These are phyloP conservation scores for Ogataea sp. DNA, from an alignment of 805 yeast genomes.

Conservation along the genomic window DNA sequence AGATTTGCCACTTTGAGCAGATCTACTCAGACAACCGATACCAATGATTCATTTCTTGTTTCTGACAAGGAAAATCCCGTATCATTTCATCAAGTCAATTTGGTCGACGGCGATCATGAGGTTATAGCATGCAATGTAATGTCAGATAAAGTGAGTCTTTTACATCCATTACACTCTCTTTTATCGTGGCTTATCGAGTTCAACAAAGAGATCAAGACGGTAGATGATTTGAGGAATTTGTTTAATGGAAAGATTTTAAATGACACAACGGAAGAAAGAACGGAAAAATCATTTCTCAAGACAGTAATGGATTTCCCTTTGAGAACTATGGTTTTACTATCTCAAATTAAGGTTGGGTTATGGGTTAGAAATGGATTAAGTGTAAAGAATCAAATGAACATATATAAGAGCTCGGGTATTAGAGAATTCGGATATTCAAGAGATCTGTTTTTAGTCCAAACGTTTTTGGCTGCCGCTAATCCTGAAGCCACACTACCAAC, in stretches of 20 bases:
- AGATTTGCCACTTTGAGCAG: neutral
- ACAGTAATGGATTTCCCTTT: slow-evolving; percentile 65
- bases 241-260: neutral
- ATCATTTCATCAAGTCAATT: slow-evolving; percentile 10
- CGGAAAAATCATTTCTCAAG: neutral
- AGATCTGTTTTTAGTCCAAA: slow-evolving; percentile 69
- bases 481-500: slow-evolving; percentile 52
- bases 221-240: slow-evolving; percentile 13
- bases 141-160: slow-evolving; percentile 49
- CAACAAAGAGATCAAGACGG: slow-evolving; percentile 21
- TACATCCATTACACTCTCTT: slow-evolving; percentile 76
- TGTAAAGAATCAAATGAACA: slow-evolving; percentile 67
- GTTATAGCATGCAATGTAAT: slow-evolving; percentile 35
- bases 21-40: too few species aligned
- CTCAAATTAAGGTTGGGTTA: slow-evolving; percentile 81
- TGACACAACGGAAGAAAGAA: neutral
- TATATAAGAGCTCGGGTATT: slow-evolving; percentile 69
- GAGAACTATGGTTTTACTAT: slow-evolving; percentile 63
- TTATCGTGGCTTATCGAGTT: slow-evolving; percentile 64
- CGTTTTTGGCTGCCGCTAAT: slow-evolving; percentile 40
- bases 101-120: slow-evolving; percentile 13
- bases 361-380: slow-evolving; percentile 95
- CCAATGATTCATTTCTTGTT: neutral
- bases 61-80: slow-evolving; percentile 13
- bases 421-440: slow-evolving; percentile 78